A percentile compares a stretch with the other conserved stretches of the same genome.
These are phyloP conservation scores for Brassica nigra DNA, from an alignment of 345 rosid genomes.

Conservation along the genomic window DNA sequence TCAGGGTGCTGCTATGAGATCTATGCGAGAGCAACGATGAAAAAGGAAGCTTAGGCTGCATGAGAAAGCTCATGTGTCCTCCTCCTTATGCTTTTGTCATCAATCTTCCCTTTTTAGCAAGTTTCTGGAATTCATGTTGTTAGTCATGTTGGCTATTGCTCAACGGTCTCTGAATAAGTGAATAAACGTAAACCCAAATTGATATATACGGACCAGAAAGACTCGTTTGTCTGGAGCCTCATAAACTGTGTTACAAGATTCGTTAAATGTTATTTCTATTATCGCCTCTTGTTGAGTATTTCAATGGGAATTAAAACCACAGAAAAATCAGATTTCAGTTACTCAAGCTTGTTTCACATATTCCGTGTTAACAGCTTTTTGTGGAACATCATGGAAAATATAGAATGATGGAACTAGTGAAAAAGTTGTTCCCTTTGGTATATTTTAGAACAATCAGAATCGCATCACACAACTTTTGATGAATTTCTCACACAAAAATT, in stretches of 20 bases:
- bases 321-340: neutral
- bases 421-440: neutral
- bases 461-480: neutral
- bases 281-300: neutral
- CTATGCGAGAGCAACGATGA: conserved; percentile 68
- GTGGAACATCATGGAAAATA: neutral
- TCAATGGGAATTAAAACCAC: neutral
- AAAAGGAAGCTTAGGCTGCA: conserved; percentile 68
- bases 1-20: conserved; percentile 97
- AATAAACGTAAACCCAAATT: neutral
- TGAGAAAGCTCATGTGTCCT: conserved; percentile 43
- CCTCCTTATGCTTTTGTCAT: neutral
- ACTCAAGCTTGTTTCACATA: neutral
- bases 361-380: neutral
- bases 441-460: neutral
- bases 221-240: neutral
- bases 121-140: neutral
- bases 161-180: conserved; percentile 27
- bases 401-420: neutral
- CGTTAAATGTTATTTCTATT: neutral
- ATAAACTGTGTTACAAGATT: neutral
- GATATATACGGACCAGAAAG: neutral
- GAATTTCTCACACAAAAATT: neutral
- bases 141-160: conserved; percentile 17
- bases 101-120: neutral